These are phyloP conservation scores for Entoloma clypeatum DNA, from an alignment of 1,284 basidiomycete genomes.

Conservation along the genomic window DNA sequence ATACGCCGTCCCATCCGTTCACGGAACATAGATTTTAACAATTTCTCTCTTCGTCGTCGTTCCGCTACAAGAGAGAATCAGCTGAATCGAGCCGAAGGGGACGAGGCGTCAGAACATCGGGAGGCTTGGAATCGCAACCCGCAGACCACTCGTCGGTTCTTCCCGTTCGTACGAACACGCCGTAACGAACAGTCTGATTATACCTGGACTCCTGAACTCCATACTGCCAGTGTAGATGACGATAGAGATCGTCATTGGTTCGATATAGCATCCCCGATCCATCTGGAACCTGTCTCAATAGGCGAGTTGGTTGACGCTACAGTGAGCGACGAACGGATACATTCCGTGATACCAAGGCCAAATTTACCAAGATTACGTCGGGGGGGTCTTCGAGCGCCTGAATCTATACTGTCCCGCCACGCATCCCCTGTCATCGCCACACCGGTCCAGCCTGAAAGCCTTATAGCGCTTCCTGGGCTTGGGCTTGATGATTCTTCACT, in stretches of 20 bases:
- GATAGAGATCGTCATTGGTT: slow-evolving; percentile 22
- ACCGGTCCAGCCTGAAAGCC: too few relatives aligned
- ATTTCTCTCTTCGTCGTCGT: slow-evolving; percentile 62
- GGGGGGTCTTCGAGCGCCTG: slow-evolving; percentile 56
- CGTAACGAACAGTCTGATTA: slow-evolving; percentile 26
- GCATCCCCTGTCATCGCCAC: slow-evolving; percentile 33
- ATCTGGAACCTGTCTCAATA: slow-evolving; percentile 13
- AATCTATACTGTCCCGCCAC: slow-evolving; percentile 48
- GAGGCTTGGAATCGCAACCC: slow-evolving; percentile 23
- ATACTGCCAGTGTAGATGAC: slow-evolving; percentile 14
- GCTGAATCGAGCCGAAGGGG: slow-evolving; percentile 24
- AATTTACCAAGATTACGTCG: slow-evolving; percentile 52
- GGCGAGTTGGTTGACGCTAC: slow-evolving; percentile 21
- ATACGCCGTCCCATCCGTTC: slow-evolving; percentile 48
- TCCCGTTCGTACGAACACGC: slow-evolving; percentile 37
- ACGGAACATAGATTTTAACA: slow-evolving; percentile 60
- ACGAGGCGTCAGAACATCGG: slow-evolving; percentile 27
- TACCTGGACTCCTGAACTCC: slow-evolving; percentile 20
- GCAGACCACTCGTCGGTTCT: slow-evolving; percentile 40
- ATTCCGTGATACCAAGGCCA: slow-evolving; percentile 15
- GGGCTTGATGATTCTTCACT: slow-evolving; percentile 16
- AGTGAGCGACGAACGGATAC: slow-evolving; percentile 26
- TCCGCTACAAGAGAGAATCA: slow-evolving; percentile 32
- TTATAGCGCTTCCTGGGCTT: too few relatives aligned
- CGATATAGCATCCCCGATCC: slow-evolving; percentile 20